These are phyloP conservation scores for Cyclanthera cordifolia DNA, from an alignment of 306 rosid species.

Conservation along the genomic window DNA sequence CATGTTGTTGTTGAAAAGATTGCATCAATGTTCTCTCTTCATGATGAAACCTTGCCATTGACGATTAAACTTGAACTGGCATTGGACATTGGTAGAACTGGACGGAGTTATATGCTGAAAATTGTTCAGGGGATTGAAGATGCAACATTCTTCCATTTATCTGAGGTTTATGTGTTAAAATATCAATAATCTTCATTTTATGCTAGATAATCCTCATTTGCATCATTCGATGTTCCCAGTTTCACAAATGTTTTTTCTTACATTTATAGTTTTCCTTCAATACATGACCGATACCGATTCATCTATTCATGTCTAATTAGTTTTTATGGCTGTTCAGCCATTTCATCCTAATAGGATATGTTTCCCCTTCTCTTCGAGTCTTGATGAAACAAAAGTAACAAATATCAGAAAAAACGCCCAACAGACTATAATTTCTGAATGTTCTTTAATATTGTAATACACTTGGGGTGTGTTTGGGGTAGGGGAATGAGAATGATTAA, in stretches of 20 bases:
- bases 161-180: conserved; percentile 35
- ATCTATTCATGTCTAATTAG: background rate
- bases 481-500: too few relatives aligned
- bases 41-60: conserved; percentile 44
- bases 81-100: conserved; percentile 57
- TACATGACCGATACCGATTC: background rate
- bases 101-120: conserved; percentile 51
- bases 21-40: conserved; percentile 37
- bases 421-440: background rate
- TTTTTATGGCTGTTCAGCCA: background rate
- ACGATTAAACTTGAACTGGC: conserved; percentile 57
- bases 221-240: background rate
- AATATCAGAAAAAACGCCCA: too few relatives aligned
- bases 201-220: background rate
- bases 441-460: background rate
- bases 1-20: conserved; percentile 45
- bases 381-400: too few relatives aligned
- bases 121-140: conserved; percentile 58
- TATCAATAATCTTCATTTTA: conserved; percentile 15
- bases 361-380: too few relatives aligned
- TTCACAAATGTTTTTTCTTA: background rate
- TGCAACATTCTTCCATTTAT: conserved; percentile 39
- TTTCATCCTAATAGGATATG: too few relatives aligned
- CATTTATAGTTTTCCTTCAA: background rate
- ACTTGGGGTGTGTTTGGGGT: too few relatives aligned